Conservation (phyloP, 805 yeast genomes). For the Kregervanrija delftensis region DNA sequence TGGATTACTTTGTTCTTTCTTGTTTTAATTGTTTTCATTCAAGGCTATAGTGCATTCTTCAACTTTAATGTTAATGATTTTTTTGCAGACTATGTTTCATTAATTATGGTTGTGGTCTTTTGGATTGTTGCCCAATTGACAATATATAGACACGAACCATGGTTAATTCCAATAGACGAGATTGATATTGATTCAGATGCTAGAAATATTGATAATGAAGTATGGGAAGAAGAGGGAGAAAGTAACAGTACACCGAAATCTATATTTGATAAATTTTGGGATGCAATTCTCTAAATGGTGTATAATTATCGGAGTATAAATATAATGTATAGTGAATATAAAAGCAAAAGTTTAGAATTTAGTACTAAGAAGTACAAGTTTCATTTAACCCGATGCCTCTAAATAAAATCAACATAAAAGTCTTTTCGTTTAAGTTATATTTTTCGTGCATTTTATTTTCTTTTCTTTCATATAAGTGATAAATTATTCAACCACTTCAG, state of each 20-base stretch:
- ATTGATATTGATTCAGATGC: constrained; percentile 37
- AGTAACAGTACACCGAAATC: not conserved
- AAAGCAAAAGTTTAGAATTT: no score
- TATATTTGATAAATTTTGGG: constrained; percentile 13
- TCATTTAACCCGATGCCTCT: no score
- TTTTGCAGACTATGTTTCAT: constrained; percentile 66
- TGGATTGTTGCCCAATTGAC: constrained; percentile 49
- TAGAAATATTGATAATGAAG: constrained; percentile 32
- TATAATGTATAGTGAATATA: no score
- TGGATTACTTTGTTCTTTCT: constrained; percentile 54
- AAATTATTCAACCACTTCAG: not conserved
- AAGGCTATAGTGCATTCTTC: constrained; percentile 65
- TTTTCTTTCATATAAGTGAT: no score
- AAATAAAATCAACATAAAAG: no score
- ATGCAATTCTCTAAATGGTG: constrained; percentile 3
- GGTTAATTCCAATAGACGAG: constrained; percentile 45
- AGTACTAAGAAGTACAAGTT: no score
- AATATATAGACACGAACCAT: constrained; percentile 39
- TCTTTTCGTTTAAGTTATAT: no score
- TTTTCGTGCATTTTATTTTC: no score
- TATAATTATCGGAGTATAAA: no score
- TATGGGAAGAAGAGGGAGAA: constrained; percentile 45
- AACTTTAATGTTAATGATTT: constrained; percentile 47
- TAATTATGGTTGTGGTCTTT: constrained; percentile 48
- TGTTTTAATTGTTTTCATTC: constrained; percentile 53